Percentiles rank a stretch among this genome's conserved stretches.
Evolutionary conservation across 2,329 filamentous ascomycete genomes (phyloP).

Genomic region (Cordyceps fumosorosea): DNA sequence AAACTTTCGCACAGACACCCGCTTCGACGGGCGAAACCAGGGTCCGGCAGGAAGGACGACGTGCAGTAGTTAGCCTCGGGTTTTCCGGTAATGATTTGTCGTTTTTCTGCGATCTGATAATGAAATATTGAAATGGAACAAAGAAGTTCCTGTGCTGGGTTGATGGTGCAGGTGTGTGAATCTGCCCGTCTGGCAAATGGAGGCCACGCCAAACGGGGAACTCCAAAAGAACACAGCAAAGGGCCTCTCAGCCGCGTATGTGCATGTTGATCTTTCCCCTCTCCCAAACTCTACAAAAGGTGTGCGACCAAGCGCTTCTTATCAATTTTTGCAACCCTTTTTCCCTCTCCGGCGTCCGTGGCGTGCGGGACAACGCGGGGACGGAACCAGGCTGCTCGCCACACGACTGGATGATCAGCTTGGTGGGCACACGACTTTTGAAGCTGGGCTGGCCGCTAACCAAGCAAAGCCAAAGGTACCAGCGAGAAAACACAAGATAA

Average conservation of each 20-base stretch:
- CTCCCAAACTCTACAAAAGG: neutral
- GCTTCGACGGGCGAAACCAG: neutral
- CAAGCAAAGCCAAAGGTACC: no score
- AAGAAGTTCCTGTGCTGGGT: neutral
- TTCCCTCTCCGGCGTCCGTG: neutral
- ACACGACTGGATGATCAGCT: neutral
- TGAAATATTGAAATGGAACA: neutral
- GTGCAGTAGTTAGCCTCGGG: neutral
- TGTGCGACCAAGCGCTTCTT: neutral
- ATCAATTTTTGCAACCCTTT: neutral
- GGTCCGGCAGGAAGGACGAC: neutral
- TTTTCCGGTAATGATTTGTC: neutral
- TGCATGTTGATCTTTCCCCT: neutral
- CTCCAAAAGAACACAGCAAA: neutral
- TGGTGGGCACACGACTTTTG: neutral
- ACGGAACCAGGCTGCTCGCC: neutral
- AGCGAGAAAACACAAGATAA: neutral
- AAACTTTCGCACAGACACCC: conserved; percentile 1
- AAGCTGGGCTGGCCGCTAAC: neutral
- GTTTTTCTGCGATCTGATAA: neutral
- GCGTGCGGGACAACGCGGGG: conserved; percentile 8
- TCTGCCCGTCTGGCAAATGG: neutral
- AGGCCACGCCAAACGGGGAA: neutral
- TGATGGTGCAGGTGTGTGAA: neutral
- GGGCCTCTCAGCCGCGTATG: neutral